Evolutionary conservation across 352 stramenopile genomes (phyloP).

Genomic region (Globisporangium ultimum): DNA sequence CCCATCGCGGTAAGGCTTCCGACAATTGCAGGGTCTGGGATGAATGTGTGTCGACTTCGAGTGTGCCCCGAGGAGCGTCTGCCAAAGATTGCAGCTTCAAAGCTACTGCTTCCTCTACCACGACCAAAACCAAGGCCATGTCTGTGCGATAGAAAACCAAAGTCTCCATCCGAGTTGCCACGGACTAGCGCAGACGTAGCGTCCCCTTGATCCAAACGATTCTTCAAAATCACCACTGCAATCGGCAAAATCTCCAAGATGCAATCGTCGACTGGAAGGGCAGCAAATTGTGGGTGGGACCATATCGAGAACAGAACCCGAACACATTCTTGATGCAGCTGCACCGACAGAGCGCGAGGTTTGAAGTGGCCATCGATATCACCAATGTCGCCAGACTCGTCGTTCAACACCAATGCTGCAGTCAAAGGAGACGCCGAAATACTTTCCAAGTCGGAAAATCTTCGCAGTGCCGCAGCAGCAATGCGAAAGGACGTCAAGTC

Average conservation of each 20-base stretch:
- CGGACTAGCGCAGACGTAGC: background rate
- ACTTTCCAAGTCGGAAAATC: conserved; percentile 63
- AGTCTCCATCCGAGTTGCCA: conserved; percentile 21
- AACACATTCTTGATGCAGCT: conserved; percentile 62
- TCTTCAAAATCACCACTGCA: conserved; percentile 73
- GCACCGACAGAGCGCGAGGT: conserved; percentile 43
- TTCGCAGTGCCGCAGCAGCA: conserved; percentile 50
- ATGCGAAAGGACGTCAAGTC: conserved; percentile 66
- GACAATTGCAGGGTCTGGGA: conserved; percentile 88
- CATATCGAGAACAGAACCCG: conserved; percentile 56
- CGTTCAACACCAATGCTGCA: conserved; percentile 48
- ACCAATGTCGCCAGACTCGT: conserved; percentile 25
- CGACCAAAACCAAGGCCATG: conserved; percentile 37
- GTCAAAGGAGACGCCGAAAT: conserved; percentile 66
- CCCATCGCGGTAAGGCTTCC: conserved; percentile 95
- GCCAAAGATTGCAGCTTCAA: conserved; percentile 51
- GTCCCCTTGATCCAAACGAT: conserved; percentile 54
- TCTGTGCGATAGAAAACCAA: conserved; percentile 24
- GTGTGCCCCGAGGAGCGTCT: conserved; percentile 7
- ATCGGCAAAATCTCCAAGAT: conserved; percentile 64
- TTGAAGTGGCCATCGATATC: conserved; percentile 32
- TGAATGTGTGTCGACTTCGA: conserved; percentile 64
- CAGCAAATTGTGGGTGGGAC: conserved; percentile 45
- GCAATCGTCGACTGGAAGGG: conserved; percentile 42
- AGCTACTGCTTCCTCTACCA: conserved; percentile 16